phyloP scores from a whole-genome alignment of 2,329 filamentous ascomycete species.

The Epichloe bromicola region DNA sequence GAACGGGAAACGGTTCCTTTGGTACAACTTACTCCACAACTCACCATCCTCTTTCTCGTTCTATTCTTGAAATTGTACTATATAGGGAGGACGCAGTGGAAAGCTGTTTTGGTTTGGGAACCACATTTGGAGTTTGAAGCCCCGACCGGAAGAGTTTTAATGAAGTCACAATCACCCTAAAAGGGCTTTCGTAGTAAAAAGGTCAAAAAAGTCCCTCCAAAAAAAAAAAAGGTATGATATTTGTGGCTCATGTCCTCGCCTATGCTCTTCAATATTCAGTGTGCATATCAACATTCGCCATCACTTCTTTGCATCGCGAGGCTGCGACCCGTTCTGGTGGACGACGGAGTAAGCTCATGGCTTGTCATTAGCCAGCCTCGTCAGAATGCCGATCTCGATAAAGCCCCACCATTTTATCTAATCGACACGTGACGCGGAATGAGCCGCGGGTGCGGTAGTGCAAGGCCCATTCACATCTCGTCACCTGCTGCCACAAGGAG shows the following conservation, averaged over 20 bases:
- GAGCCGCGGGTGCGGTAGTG: slow-evolving; percentile 15
- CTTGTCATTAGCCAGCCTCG: slow-evolving; percentile 4
- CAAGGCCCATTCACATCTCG: slow-evolving; percentile 18
- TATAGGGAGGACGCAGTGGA: not conserved
- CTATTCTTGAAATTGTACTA: not conserved
- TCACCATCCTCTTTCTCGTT: too few relatives aligned
- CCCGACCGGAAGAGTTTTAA: not conserved
- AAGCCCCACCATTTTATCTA: slow-evolving; percentile 7
- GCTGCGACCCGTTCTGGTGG: not conserved
- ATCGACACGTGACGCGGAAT: slow-evolving; percentile 24
- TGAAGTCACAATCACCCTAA: not conserved
- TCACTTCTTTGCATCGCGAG: not conserved
- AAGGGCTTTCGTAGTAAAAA: too few relatives aligned
- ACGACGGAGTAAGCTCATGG: not conserved
- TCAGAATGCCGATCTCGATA: not conserved
- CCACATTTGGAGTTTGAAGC: not conserved
- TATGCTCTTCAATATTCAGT: not conserved
- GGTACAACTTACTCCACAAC: too few relatives aligned
- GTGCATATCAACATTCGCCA: not conserved
- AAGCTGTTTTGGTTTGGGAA: not conserved
- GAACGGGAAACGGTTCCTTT: not conserved
- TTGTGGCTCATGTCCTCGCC: not conserved
- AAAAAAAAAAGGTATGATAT: too few relatives aligned
- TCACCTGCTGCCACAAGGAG: slow-evolving; percentile 17
- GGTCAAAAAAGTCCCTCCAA: too few relatives aligned